phyloP scores from a whole-genome alignment of 345 rosid genomes.

The Brassica carinata region DNA sequence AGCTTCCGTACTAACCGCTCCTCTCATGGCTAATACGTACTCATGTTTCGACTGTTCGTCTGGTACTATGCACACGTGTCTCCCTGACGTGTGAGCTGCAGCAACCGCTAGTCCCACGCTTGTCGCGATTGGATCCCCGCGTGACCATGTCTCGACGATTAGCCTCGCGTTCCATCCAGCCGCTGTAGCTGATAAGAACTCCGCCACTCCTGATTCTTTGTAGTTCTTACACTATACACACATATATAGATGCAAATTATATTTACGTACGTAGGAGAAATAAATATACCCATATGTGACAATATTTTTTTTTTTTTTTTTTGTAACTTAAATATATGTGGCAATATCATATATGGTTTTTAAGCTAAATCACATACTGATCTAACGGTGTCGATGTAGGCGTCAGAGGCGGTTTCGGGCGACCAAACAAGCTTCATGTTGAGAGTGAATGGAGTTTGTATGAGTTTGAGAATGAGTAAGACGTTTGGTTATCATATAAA shows the following conservation, averaged over 20 bases:
- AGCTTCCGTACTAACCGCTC: conserved; percentile 30
- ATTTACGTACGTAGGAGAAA: background rate
- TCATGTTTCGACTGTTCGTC: conserved; percentile 68
- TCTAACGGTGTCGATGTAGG: conserved; percentile 68
- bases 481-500: conserved; percentile 38
- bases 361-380: conserved; percentile 45
- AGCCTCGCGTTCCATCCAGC: conserved; percentile 86
- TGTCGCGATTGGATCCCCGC: conserved; percentile 61
- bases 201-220: conserved; percentile 66
- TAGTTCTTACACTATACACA: conserved; percentile 49
- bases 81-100: conserved; percentile 61
- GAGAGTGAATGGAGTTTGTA: conserved; percentile 14
- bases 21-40: conserved; percentile 49
- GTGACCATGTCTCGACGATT: conserved; percentile 75
- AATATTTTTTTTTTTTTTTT: too few species aligned
- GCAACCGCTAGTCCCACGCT: conserved; percentile 82
- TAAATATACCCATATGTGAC: too few species aligned
- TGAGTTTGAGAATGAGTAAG: conserved; percentile 8
- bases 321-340: too few species aligned
- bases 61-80: conserved; percentile 80
- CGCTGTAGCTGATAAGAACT: conserved; percentile 82
- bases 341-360: background rate
- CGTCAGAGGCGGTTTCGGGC: conserved; percentile 74
- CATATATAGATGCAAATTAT: background rate
- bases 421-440: conserved; percentile 89